Evolutionary conservation across 192 early-diverging fungal genomes (phyloP).

Genomic region (Gaertneriomyces semiglobifer): DNA sequence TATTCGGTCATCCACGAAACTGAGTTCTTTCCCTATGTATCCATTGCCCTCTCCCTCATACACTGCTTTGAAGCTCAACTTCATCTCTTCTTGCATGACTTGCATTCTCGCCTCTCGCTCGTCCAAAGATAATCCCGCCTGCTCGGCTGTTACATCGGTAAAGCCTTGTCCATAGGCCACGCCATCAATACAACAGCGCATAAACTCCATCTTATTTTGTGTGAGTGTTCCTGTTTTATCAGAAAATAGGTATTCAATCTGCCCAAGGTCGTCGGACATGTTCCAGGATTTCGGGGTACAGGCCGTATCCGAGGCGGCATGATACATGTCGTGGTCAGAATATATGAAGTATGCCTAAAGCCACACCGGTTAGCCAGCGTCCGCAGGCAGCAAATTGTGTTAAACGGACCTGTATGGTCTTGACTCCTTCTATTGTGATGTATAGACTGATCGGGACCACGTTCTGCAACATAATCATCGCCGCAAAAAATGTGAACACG

Average conservation of each 20-base stretch:
- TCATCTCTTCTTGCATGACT: slow-evolving; percentile 33
- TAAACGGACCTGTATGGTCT: slow-evolving; percentile 63
- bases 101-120: slow-evolving; percentile 63
- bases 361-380: neutral
- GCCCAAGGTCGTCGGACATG: slow-evolving; percentile 86
- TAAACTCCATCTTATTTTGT: slow-evolving; percentile 93
- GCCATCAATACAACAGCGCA: slow-evolving; percentile 83
- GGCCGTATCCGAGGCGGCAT: slow-evolving; percentile 68
- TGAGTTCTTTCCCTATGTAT: slow-evolving; percentile 50
- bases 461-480: slow-evolving; percentile 86
- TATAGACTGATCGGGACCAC: slow-evolving; percentile 95
- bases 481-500: slow-evolving; percentile 41
- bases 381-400: neutral
- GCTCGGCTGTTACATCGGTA: slow-evolving; percentile 28
- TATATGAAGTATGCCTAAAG: slow-evolving; percentile 87
- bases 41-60: neutral
- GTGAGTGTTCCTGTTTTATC: slow-evolving; percentile 98
- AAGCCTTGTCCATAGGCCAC: slow-evolving; percentile 63
- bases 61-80: slow-evolving; percentile 28
- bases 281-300: slow-evolving; percentile 84
- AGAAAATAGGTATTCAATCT: slow-evolving; percentile 93
- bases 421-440: slow-evolving; percentile 88
- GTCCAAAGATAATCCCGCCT: slow-evolving; percentile 66
- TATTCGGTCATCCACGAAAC: slow-evolving; percentile 73
- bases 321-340: slow-evolving; percentile 85